A percentile compares a stretch with the other conserved stretches of the same genome.
phyloP scores from a whole-genome alignment of 139 green algal species.

The Choricystis sp. region DNA sequence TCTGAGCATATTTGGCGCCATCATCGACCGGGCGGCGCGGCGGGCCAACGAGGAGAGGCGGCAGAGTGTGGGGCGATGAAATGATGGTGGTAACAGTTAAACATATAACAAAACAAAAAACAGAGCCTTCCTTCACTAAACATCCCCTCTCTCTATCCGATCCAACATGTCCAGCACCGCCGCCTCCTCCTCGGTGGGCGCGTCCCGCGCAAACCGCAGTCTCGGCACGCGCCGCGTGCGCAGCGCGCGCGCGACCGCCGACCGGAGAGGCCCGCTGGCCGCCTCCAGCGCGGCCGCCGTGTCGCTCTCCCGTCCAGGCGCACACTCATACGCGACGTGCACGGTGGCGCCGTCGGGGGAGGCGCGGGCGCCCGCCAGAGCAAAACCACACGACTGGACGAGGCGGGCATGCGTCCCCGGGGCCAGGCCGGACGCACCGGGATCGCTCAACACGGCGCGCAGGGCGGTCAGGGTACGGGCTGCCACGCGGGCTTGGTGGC shows the following conservation, averaged over 20 bases:
- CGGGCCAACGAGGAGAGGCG: background rate
- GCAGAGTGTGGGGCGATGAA: background rate
- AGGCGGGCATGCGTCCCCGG: background rate
- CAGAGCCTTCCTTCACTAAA: background rate
- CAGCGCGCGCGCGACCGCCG: background rate
- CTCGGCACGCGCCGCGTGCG: no score
- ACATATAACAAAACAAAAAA: background rate
- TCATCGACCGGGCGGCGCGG: constrained; percentile 3
- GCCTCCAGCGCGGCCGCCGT: background rate
- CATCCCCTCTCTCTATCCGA: background rate
- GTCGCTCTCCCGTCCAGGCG: background rate
- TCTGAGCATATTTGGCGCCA: constrained; percentile 2
- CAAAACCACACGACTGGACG: background rate
- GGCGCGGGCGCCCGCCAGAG: background rate
- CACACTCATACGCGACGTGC: background rate
- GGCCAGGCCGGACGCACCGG: background rate
- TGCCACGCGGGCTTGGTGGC: background rate
- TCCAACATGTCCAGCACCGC: background rate
- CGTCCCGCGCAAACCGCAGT: background rate
- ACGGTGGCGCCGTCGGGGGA: background rate
- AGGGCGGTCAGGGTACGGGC: background rate
- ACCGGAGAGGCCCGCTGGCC: background rate
- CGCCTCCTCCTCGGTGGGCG: no score
- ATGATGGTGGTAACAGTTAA: background rate
- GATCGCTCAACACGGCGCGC: background rate